Evolutionary conservation across 1,139 yeast species (phyloP).

Genomic region (Yarrowia galli): DNA sequence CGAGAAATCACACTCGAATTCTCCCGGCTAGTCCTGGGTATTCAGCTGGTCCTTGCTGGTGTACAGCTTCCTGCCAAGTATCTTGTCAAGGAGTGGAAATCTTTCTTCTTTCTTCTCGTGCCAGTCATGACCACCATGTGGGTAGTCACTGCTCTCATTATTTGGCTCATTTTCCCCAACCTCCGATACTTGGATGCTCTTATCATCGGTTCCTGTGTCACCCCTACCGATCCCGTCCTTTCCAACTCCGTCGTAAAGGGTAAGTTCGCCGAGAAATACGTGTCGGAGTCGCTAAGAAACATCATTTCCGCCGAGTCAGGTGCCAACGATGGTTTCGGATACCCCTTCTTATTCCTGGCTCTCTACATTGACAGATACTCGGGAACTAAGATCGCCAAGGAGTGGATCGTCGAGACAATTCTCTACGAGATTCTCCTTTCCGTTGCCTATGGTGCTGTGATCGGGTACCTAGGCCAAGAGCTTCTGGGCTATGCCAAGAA

Average conservation of each 20-base stretch:
- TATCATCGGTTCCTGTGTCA: conserved; percentile 54
- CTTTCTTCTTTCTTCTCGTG: conserved; percentile 51
- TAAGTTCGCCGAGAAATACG: conserved; percentile 52
- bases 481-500: conserved; percentile 46
- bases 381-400: conserved; percentile 48
- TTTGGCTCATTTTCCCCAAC: conserved; percentile 51
- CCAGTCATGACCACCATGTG: conserved; percentile 56
- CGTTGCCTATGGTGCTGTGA: conserved; percentile 49
- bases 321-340: conserved; percentile 55
- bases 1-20: conserved; percentile 50
- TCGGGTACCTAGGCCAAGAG: conserved; percentile 50
- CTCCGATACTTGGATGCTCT: conserved; percentile 52
- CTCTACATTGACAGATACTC: conserved; percentile 48
- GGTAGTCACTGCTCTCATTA: conserved; percentile 53
- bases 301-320: conserved; percentile 54
- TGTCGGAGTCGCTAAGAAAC: conserved; percentile 48
- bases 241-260: conserved; percentile 56
- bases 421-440: conserved; percentile 52
- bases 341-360: conserved; percentile 53
- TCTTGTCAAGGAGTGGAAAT: conserved; percentile 48
- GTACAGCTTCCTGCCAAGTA: conserved; percentile 56
- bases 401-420: conserved; percentile 52
- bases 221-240: conserved; percentile 58
- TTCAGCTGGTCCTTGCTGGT: conserved; percentile 55
- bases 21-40: conserved; percentile 53